Conservation (phyloP, 2,329 filamentous ascomycete species). For the Corniculantispora saksenae region DNA sequence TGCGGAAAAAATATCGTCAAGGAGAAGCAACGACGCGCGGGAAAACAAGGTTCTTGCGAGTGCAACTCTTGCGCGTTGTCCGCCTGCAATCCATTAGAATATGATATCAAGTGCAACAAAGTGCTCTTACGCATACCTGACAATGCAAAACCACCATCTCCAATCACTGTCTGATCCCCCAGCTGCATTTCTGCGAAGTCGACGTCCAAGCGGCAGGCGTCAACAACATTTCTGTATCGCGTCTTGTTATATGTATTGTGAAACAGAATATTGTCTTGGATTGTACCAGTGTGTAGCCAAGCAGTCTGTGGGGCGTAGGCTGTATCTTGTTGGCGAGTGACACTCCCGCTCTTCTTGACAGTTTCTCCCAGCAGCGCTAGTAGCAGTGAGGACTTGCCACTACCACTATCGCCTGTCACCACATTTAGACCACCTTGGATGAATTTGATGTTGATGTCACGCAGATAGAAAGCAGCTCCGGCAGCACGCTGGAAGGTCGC, state of each 20-base stretch:
- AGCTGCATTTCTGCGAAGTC: constrained; percentile 53
- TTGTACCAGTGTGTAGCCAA: constrained; percentile 58
- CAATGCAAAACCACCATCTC: constrained; percentile 54
- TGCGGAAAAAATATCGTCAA: constrained; percentile 62
- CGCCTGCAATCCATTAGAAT: constrained; percentile 26
- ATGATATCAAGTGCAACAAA: not conserved
- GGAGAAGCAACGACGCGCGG: constrained; percentile 52
- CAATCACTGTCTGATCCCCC: constrained; percentile 53
- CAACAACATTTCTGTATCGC: constrained; percentile 56
- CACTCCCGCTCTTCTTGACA: constrained; percentile 46
- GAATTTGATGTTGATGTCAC: constrained; percentile 51
- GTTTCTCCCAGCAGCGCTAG: constrained; percentile 57
- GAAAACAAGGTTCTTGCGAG: constrained; percentile 60
- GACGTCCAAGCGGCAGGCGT: constrained; percentile 54
- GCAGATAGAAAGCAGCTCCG: constrained; percentile 50
- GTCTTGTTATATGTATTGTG: constrained; percentile 49
- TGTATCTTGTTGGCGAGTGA: constrained; percentile 52
- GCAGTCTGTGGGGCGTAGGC: constrained; percentile 58
- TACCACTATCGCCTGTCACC: constrained; percentile 54
- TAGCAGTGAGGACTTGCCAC: constrained; percentile 58
- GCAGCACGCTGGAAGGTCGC: constrained; percentile 52
- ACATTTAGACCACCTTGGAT: constrained; percentile 55
- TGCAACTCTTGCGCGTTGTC: constrained; percentile 57
- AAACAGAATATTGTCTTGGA: constrained; percentile 57
- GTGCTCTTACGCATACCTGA: constrained; percentile 38